phyloP scores from a whole-genome alignment of 805 yeast species.

The Barnettozyma sucrosica region DNA sequence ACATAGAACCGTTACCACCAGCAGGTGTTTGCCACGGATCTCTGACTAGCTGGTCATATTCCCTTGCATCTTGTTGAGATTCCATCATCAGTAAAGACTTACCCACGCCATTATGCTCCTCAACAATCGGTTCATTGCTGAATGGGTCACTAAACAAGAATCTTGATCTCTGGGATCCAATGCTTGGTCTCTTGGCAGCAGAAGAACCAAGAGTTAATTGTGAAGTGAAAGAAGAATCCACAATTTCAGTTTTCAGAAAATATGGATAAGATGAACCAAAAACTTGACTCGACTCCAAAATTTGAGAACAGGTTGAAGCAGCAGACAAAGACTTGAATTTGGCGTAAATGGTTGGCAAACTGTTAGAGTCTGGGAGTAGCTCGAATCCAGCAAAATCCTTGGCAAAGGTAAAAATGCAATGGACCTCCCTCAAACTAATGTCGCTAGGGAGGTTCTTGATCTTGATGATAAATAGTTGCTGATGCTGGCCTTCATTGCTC shows the following conservation, averaged over 20 bases:
- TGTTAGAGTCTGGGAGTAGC: constrained; percentile 32
- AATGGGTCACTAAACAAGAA: constrained; percentile 67
- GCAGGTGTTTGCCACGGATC: constrained; percentile 34
- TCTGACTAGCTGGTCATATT: constrained; percentile 37
- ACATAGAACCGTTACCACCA: constrained; percentile 3
- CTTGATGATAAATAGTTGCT: constrained; percentile 28
- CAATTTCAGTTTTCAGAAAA: constrained; percentile 36
- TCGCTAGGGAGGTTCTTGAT: constrained; percentile 59
- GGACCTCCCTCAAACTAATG: constrained; percentile 59
- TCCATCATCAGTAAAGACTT: constrained; percentile 38
- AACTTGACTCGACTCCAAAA: constrained; percentile 36
- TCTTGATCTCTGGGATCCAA: constrained; percentile 58
- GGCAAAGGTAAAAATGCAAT: constrained; percentile 64
- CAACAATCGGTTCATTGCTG: constrained; percentile 26
- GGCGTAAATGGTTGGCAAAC: constrained; percentile 36
- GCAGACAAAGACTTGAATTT: constrained; percentile 38
- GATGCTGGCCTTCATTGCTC: constrained; percentile 7
- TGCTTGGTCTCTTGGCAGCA: constrained; percentile 44
- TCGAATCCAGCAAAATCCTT: constrained; percentile 52
- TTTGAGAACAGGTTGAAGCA: constrained; percentile 38
- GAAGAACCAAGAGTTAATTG: constrained; percentile 18
- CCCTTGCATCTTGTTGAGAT: constrained; percentile 30
- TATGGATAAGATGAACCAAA: constrained; percentile 45
- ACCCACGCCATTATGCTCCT: constrained; percentile 31
- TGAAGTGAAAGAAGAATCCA: constrained; percentile 25